Base-by-base conservation (phyloP, 345 rosid species). In the Brassica nigra region DNA sequence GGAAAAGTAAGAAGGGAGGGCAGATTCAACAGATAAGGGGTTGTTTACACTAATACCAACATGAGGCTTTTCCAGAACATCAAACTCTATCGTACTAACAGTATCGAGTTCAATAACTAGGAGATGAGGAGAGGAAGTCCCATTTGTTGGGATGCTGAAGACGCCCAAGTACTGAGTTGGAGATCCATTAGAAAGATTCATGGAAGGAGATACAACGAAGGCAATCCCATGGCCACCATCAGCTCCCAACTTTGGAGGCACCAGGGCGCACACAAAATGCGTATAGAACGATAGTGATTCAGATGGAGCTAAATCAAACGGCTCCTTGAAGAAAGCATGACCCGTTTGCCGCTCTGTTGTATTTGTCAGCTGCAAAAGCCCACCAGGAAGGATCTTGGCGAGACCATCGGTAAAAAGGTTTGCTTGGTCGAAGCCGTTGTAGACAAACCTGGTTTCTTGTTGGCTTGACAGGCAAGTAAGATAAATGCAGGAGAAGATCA, bases 81-180 rank as follows among this genome's bases (percentile, higher is more conserved):
- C 6, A 31, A 85, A 78, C 31, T 84, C 91, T 4, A 27, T 27
- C 62, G 71, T 76, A 2, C 14, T 5, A 5, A 86, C 83, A 0
- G 92, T 78, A 77, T 90, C 92, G 6, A 89, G 82, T 83, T 90
- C 93, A 20, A 90, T 81, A 2, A 87, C 89, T 15, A 90, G 34
- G 8, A 92, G 80, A 47, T 78, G 91, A 76, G 88, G 85, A 55
- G 83, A 36, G 11, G 61, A 55, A 16, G 27, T 23, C 2, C 86
- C 85, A 30, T 76, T 47, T 76, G 28, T 76, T 39, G 78, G 6
- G 8, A 0, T 2, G 62, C 74, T 90, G 55, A 90, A 87, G 20
- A 88, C 74, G 0, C 94, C 94, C 18, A 92, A 59, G 72, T 44
- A 84, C 64, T 73, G 62, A 30, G 39, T 14, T 68, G 70, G 3